Percentiles rank a stretch among this genome's conserved stretches.
These are phyloP conservation scores for Trichosporon sp. DNA, from an alignment of 1,284 basidiomycete species.

Conservation along the genomic window DNA sequence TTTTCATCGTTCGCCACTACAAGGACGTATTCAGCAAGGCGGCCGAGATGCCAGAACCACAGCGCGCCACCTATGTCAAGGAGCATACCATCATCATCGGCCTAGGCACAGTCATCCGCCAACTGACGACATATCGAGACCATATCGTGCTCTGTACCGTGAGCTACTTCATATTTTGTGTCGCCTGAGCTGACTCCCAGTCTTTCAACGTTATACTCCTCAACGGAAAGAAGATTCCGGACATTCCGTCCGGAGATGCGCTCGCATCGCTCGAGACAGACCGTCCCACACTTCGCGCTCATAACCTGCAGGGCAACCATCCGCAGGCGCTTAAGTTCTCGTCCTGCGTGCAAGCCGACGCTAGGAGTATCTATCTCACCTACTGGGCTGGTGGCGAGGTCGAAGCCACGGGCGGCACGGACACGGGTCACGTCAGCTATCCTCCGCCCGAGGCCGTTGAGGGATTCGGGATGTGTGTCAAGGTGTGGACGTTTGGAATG, in stretches of 20 bases:
- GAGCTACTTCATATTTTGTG: background rate
- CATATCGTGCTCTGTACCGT: conserved; percentile 28
- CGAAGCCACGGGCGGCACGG: background rate
- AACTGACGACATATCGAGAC: conserved; percentile 28
- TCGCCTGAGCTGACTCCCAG: background rate
- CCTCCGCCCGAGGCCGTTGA: conserved; percentile 9
- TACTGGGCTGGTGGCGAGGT: conserved; percentile 28
- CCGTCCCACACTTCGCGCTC: conserved; percentile 14
- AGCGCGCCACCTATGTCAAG: conserved; percentile 14
- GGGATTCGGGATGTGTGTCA: conserved; percentile 28
- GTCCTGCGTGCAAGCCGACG: conserved; percentile 34
- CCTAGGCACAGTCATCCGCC: conserved; percentile 15
- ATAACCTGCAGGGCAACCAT: conserved; percentile 20
- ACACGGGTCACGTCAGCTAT: conserved; percentile 8
- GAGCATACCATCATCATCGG: conserved; percentile 22
- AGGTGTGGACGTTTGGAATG: conserved; percentile 30
- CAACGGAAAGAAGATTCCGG: conserved; percentile 23
- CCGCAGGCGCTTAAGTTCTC: conserved; percentile 20
- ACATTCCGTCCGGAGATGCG: conserved; percentile 4
- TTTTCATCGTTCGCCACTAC: conserved; percentile 34
- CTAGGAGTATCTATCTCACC: conserved; percentile 25
- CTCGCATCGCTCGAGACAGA: background rate
- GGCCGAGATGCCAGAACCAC: background rate
- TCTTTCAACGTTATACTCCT: conserved; percentile 23
- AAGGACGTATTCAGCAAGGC: conserved; percentile 13